phyloP scores from a whole-genome alignment of 768 basidiomycete genomes.

The Amanita rubescens region DNA sequence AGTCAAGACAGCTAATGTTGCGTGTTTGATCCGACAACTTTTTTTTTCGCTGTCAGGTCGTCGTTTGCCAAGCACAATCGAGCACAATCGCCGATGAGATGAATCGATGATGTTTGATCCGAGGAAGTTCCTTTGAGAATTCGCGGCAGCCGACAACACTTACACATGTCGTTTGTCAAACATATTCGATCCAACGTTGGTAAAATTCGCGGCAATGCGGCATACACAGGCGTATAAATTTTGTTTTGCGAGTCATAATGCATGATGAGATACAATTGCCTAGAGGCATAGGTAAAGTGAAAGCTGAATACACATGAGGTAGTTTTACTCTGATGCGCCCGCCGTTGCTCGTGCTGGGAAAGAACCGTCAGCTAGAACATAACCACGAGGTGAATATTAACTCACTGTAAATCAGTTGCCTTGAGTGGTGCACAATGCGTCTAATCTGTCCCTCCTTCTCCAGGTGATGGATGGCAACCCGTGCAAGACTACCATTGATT shows the following conservation, averaged over 20 bases:
- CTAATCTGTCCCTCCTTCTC: conserved; percentile 94
- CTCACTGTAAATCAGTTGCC: conserved; percentile 94
- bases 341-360: conserved; percentile 42
- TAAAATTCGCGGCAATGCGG: too few species aligned
- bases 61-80: too few species aligned
- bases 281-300: conserved; percentile 16
- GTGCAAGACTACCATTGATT: conserved; percentile 91
- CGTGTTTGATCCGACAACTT: too few species aligned
- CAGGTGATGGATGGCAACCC: conserved; percentile 83
- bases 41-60: too few species aligned
- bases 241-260: not conserved
- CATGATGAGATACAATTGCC: conserved; percentile 23
- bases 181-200: too few species aligned
- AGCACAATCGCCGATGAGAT: too few species aligned
- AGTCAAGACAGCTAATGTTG: too few species aligned
- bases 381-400: conserved; percentile 14
- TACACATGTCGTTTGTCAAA: too few species aligned
- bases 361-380: not conserved
- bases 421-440: conserved; percentile 91
- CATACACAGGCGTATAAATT: conserved; percentile 5
- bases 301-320: conserved; percentile 3
- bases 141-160: too few species aligned
- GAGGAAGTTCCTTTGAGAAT: too few species aligned
- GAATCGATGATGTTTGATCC: too few species aligned
- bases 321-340: conserved; percentile 32